These are phyloP conservation scores for Colletotrichum salicis DNA, from an alignment of 2,329 filamentous ascomycete genomes.

Conservation along the genomic window DNA sequence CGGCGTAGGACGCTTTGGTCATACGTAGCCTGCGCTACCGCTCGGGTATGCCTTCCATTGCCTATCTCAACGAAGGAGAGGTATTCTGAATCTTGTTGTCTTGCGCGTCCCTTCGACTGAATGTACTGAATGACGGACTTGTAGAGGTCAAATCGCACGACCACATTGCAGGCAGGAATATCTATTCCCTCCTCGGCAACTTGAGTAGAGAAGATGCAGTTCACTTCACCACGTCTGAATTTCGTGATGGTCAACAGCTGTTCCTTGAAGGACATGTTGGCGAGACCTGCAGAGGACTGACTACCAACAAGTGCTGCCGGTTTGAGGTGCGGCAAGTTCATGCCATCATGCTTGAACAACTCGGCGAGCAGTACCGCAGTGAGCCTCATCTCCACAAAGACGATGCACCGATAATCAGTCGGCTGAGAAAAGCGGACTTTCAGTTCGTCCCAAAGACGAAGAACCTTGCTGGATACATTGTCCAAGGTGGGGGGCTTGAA, in stretches of 20 bases:
- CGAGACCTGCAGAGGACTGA: not conserved
- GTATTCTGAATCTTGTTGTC: conserved; percentile 81
- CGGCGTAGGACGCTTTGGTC: conserved; percentile 73
- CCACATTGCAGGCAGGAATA: conserved; percentile 73
- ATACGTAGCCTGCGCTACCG: conserved; percentile 68
- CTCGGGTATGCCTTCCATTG: conserved; percentile 69
- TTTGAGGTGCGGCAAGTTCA: conserved; percentile 68
- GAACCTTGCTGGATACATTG: conserved; percentile 78
- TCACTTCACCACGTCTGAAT: conserved; percentile 68
- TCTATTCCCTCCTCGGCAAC: conserved; percentile 76
- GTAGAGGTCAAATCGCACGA: conserved; percentile 86
- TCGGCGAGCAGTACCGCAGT: conserved; percentile 80
- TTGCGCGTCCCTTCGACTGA: conserved; percentile 88
- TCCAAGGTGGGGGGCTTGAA: conserved; percentile 50
- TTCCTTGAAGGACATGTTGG: conserved; percentile 70
- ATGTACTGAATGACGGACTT: conserved; percentile 93
- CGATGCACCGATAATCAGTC: conserved; percentile 77
- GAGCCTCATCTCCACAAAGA: conserved; percentile 84
- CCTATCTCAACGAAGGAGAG: conserved; percentile 82
- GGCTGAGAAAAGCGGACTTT: conserved; percentile 68
- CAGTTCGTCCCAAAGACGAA: conserved; percentile 70
- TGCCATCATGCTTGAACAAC: conserved; percentile 67
- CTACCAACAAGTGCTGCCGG: conserved; percentile 65
- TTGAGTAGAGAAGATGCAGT: conserved; percentile 74
- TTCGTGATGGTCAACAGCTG: conserved; percentile 79